phyloP scores from a whole-genome alignment of 2,329 filamentous ascomycete genomes.

The Botrytis porri region DNA sequence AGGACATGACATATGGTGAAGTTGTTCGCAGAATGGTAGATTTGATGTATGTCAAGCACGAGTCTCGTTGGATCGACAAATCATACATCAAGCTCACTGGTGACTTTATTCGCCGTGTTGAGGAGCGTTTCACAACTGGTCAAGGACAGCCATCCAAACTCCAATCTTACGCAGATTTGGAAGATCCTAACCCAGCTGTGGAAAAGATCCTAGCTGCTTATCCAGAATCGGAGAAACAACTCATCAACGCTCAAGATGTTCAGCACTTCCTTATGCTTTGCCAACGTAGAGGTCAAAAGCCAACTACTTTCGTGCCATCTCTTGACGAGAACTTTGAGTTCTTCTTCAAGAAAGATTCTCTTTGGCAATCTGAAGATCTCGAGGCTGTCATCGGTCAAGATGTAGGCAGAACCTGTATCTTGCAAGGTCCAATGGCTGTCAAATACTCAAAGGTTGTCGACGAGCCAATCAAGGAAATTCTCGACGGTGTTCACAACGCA shows the following conservation, averaged over 20 bases:
- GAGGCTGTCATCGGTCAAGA: conserved; percentile 95
- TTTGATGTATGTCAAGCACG: conserved; percentile 87
- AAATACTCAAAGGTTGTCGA: conserved; percentile 87
- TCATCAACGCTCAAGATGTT: conserved; percentile 97
- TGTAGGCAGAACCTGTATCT: conserved; percentile 90
- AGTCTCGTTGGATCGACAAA: conserved; percentile 86
- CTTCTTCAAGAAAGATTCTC: conserved; percentile 99
- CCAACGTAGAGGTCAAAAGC: conserved; percentile 90
- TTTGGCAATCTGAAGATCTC: conserved; percentile 98
- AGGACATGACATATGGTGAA: conserved; percentile 94
- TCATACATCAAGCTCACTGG: conserved; percentile 81
- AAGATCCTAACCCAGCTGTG: conserved; percentile 74
- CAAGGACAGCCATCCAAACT: conserved; percentile 74
- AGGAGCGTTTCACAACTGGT: conserved; percentile 85
- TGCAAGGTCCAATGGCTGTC: conserved; percentile 90
- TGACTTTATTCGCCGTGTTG: conserved; percentile 94
- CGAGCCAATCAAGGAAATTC: conserved; percentile 91
- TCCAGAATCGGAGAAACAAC: conserved; percentile 80
- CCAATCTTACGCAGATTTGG: conserved; percentile 85
- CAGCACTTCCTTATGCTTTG: conserved; percentile 95
- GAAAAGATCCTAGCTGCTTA: conserved; percentile 79
- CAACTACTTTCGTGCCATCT: conserved; percentile 91
- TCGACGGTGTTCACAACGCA: conserved; percentile 83
- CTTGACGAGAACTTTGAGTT: conserved; percentile 97
- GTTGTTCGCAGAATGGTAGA: conserved; percentile 85